Conservation (phyloP, 805 yeast species). For the Helenozyma baotianmanensis region DNA sequence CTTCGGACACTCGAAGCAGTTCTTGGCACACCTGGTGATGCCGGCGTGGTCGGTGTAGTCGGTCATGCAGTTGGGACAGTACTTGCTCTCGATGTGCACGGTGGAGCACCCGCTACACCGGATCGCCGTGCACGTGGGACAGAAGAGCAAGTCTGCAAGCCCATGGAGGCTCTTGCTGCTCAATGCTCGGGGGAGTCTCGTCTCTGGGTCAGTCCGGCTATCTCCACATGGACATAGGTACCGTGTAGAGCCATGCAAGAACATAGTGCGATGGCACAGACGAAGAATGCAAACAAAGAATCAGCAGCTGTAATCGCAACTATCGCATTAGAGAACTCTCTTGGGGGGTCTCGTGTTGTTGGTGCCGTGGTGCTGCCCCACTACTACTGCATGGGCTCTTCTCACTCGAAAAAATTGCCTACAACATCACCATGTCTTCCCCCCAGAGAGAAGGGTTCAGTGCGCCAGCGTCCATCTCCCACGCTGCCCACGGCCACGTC, state of each 20-base stretch:
- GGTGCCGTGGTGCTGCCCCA: no score
- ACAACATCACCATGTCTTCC: constrained; percentile 30
- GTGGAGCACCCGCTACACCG: constrained; percentile 25
- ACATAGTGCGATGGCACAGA: no score
- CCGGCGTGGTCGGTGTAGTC: constrained; percentile 26
- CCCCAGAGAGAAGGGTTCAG: constrained; percentile 82
- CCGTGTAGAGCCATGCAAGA: constrained; percentile 5
- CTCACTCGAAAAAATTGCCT: not conserved
- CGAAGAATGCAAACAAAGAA: no score
- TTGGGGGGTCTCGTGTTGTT: no score
- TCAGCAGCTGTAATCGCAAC: no score
- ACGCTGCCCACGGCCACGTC: constrained; percentile 81
- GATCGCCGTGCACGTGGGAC: constrained; percentile 33
- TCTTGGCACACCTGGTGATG: constrained; percentile 27
- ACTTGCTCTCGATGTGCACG: constrained; percentile 24
- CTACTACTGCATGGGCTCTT: no score
- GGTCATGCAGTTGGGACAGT: constrained; percentile 34
- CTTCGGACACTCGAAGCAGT: constrained; percentile 37
- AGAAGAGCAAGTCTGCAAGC: constrained; percentile 27
- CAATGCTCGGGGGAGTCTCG: constrained; percentile 4
- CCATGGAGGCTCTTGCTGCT: constrained; percentile 7
- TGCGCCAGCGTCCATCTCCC: constrained; percentile 68
- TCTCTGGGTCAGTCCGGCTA: not conserved
- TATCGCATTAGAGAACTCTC: no score
- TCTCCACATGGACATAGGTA: constrained; percentile 14